Evolutionary conservation across 2,329 filamentous ascomycete species (phyloP).

Genomic region (Macroventuria anomochaeta): DNA sequence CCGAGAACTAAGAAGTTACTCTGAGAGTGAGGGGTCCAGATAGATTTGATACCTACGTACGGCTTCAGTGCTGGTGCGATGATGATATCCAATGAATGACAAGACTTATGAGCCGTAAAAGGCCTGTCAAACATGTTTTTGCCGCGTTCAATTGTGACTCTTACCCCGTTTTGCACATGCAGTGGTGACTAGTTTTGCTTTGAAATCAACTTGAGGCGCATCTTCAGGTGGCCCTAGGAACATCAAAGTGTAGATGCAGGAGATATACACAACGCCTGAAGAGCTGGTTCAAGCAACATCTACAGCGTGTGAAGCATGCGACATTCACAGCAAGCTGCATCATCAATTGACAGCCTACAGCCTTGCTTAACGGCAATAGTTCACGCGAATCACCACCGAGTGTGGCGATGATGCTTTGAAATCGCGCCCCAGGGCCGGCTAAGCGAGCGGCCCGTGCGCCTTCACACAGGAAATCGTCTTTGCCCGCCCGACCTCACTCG

Average conservation of each 20-base stretch:
- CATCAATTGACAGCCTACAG: background rate
- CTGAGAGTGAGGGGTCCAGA: constrained; percentile 16
- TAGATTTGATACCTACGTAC: constrained; percentile 35
- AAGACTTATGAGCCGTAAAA: constrained; percentile 30
- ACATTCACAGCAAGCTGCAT: background rate
- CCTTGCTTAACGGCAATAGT: background rate
- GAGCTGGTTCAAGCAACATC: no score
- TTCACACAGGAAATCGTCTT: constrained; percentile 11
- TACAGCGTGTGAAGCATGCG: background rate
- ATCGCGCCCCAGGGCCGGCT: background rate
- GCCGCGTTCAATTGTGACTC: constrained; percentile 13
- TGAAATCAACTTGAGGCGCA: constrained; percentile 7
- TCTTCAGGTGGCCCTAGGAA: background rate
- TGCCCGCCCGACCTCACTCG: constrained; percentile 8
- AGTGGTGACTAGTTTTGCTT: background rate
- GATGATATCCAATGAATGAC: constrained; percentile 40
- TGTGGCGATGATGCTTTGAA: constrained; percentile 12
- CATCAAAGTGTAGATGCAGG: background rate
- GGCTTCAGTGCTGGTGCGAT: constrained; percentile 25
- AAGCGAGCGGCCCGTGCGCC: constrained; percentile 9
- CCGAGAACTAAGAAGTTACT: constrained; percentile 46
- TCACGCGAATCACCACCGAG: background rate
- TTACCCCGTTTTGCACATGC: constrained; percentile 5
- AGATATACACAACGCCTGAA: no score
- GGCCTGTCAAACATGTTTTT: constrained; percentile 8